phyloP scores from a whole-genome alignment of 352 stramenopile species.

The Pilasporangium apinafurcum region DNA sequence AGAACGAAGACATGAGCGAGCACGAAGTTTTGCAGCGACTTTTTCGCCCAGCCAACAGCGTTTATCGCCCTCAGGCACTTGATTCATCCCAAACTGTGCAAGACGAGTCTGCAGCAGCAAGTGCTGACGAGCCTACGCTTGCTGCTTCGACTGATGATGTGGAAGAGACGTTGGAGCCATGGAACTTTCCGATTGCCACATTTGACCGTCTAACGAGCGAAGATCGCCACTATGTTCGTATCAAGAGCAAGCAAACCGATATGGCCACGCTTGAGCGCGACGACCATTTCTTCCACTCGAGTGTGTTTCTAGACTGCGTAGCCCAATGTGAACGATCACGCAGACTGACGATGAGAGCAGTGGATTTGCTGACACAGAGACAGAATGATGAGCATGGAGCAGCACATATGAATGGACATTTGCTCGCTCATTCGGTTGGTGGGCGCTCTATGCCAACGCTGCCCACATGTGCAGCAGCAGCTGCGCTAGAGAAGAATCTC shows the following conservation, averaged over 20 bases:
- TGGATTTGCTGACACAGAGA: conserved; percentile 26
- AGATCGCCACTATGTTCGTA: conserved; percentile 59
- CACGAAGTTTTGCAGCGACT: conserved; percentile 5
- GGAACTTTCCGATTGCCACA: conserved; percentile 61
- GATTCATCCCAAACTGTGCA: no score
- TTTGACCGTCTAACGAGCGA: conserved; percentile 54
- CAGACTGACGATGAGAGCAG: conserved; percentile 42
- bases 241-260: conserved; percentile 48
- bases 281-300: conserved; percentile 61
- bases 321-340: conserved; percentile 59
- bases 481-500: conserved; percentile 16
- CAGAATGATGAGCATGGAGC: neutral
- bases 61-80: no score
- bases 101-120: no score
- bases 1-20: neutral
- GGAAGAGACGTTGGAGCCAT: conserved; percentile 21
- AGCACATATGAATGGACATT: neutral
- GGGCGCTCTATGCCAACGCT: conserved; percentile 11
- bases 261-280: conserved; percentile 49
- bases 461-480: conserved; percentile 11
- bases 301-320: conserved; percentile 59
- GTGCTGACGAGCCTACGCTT: neutral
- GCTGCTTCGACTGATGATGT: neutral
- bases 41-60: neutral
- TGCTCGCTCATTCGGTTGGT: neutral